Percentiles rank a stretch among this genome's conserved stretches.
These are phyloP conservation scores for Ramalina peruviana DNA, from an alignment of 495 filamentous ascomycete species.

Conservation along the genomic window DNA sequence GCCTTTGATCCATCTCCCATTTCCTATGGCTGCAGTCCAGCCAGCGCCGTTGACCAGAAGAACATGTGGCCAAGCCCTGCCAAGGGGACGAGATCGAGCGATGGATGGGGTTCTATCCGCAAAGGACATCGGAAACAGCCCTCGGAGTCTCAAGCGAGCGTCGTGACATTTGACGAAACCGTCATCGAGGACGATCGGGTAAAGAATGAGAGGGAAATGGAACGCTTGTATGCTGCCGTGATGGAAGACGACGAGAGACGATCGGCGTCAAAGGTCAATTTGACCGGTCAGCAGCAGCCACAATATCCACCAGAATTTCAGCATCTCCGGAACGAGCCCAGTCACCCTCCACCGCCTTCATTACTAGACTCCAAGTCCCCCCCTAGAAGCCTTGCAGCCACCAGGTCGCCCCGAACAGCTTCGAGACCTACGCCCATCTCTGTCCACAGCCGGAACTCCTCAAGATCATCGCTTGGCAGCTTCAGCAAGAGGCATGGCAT, in stretches of 20 bases:
- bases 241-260: slow-evolving; percentile 77
- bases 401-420: slow-evolving; percentile 24
- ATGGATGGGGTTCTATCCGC: slow-evolving; percentile 30
- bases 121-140: slow-evolving; percentile 25
- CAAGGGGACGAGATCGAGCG: slow-evolving; percentile 20
- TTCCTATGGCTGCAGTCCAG: slow-evolving; percentile 32
- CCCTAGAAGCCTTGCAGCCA: slow-evolving; percentile 18
- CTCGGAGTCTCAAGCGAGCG: slow-evolving; percentile 32
- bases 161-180: slow-evolving; percentile 55
- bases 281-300: slow-evolving; percentile 10
- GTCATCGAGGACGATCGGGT: slow-evolving; percentile 59
- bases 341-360: slow-evolving; percentile 6
- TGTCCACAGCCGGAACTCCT: slow-evolving; percentile 20
- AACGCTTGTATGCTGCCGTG: slow-evolving; percentile 79
- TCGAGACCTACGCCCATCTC: slow-evolving; percentile 34
- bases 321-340: slow-evolving; percentile 17
- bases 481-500: slow-evolving; percentile 34
- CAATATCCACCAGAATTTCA: slow-evolving; percentile 18
- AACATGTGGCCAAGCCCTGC: slow-evolving; percentile 28
- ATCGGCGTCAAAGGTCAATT: slow-evolving; percentile 21
- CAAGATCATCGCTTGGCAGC: slow-evolving; percentile 42
- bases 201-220: slow-evolving; percentile 65
- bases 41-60: slow-evolving; percentile 20
- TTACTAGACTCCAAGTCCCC: slow-evolving; percentile 19
- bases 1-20: slow-evolving; percentile 20